phyloP scores from a whole-genome alignment of 768 basidiomycete genomes.

The Leucogyrophana mollusca region DNA sequence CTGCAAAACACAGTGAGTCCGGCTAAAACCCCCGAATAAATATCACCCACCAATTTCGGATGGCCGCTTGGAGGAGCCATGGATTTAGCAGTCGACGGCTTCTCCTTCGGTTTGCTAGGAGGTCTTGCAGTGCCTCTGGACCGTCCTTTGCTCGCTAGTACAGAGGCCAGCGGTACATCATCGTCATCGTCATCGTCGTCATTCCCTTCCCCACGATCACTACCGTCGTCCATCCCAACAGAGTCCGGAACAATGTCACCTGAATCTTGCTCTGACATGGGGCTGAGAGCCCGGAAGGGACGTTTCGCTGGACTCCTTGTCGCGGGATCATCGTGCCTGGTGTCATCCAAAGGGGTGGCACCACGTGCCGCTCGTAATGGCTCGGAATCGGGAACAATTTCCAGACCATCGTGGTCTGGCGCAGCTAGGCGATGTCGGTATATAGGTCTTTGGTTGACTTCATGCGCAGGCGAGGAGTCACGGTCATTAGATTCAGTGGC shows the following conservation, averaged over 20 bases:
- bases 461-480: background rate
- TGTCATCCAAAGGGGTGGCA: conserved; percentile 10
- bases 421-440: conserved; percentile 6
- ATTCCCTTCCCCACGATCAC: conserved; percentile 24
- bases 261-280: conserved; percentile 17
- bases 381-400: conserved; percentile 67
- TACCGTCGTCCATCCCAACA: conserved; percentile 25
- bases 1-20: too few species aligned
- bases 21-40: background rate
- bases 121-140: conserved; percentile 18
- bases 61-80: background rate
- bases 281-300: conserved; percentile 19
- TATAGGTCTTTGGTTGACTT: background rate
- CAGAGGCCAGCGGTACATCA: conserved; percentile 44
- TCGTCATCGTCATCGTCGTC: conserved; percentile 37
- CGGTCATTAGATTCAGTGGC: too few species aligned
- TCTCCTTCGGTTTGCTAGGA: conserved; percentile 3
- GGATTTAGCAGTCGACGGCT: conserved; percentile 7
- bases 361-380: conserved; percentile 36
- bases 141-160: conserved; percentile 14
- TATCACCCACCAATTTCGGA: conserved; percentile 16
- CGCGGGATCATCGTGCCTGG: background rate
- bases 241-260: conserved; percentile 28
- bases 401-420: conserved; percentile 33
- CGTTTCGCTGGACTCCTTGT: conserved; percentile 14